Conservation (phyloP, 1,139 yeast species). For the Eremothecium coryli region DNA sequence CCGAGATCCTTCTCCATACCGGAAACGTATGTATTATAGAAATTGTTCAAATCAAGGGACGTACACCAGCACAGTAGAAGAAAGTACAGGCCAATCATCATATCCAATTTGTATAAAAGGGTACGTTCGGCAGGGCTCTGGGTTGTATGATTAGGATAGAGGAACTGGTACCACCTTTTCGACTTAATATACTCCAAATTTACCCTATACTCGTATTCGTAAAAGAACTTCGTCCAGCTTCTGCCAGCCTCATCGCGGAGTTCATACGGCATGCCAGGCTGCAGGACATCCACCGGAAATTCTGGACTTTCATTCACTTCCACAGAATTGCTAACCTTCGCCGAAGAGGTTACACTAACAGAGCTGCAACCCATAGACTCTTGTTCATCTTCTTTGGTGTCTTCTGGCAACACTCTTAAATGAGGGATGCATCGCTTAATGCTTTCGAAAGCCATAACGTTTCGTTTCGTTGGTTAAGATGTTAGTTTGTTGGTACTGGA, state of each 20-base stretch:
- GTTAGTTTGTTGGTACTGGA: no score
- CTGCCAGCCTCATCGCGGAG: slow-evolving; percentile 45
- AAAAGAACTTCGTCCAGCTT: slow-evolving; percentile 55
- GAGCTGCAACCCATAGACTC: no score
- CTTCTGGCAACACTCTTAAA: slow-evolving; percentile 22
- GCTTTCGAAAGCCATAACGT: no score
- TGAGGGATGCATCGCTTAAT: slow-evolving; percentile 15
- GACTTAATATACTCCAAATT: slow-evolving; percentile 35
- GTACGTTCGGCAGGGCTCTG: slow-evolving; percentile 45
- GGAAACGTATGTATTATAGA: slow-evolving; percentile 62
- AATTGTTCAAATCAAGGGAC: slow-evolving; percentile 49
- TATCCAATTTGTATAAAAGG: slow-evolving; percentile 52
- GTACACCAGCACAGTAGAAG: slow-evolving; percentile 64
- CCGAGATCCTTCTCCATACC: slow-evolving; percentile 51
- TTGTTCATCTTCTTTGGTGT: no score
- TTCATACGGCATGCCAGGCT: slow-evolving; percentile 28
- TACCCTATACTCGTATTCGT: slow-evolving; percentile 53
- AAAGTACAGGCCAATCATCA: slow-evolving; percentile 50
- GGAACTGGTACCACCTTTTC: slow-evolving; percentile 46
- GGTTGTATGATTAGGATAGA: slow-evolving; percentile 39
- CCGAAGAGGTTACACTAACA: no score
- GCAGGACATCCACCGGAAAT: slow-evolving; percentile 4
- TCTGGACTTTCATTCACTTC: background rate
- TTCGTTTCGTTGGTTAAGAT: no score
- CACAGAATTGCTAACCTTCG: background rate